phyloP scores from a whole-genome alignment of 2,329 filamentous ascomycete genomes.

The Fusarium sp. region DNA sequence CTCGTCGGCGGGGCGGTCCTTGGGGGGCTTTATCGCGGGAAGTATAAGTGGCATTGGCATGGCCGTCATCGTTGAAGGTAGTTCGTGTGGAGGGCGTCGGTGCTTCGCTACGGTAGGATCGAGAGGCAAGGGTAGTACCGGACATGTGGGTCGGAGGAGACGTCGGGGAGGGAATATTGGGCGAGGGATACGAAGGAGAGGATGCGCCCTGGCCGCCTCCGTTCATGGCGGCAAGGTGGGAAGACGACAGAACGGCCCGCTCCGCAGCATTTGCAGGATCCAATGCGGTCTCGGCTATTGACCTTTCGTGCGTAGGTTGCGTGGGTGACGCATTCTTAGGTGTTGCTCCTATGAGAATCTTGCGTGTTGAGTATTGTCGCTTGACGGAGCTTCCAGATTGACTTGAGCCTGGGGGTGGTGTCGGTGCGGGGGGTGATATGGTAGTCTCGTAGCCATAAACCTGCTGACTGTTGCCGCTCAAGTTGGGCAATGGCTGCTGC shows the following conservation, averaged over 20 bases:
- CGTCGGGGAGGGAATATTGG: constrained; percentile 79
- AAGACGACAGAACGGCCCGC: constrained; percentile 76
- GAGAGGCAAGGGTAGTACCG: constrained; percentile 71
- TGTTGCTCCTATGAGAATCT: constrained; percentile 77
- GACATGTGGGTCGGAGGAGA: constrained; percentile 72
- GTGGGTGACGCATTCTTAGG: constrained; percentile 85
- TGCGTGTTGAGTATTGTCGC: constrained; percentile 82
- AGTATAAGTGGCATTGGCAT: constrained; percentile 47
- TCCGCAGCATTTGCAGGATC: constrained; percentile 79
- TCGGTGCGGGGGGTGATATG: constrained; percentile 70
- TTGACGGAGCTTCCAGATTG: constrained; percentile 69
- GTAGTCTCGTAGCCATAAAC: constrained; percentile 66
- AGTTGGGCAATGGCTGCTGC: constrained; percentile 83
- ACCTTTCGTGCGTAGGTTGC: constrained; percentile 77
- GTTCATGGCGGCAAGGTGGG: constrained; percentile 79
- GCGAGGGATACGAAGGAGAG: constrained; percentile 70
- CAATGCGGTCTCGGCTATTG: constrained; percentile 74
- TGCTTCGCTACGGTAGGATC: constrained; percentile 72
- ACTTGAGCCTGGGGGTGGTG: constrained; percentile 66
- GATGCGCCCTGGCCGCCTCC: constrained; percentile 70
- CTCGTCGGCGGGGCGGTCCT: constrained; percentile 68
- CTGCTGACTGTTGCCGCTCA: constrained; percentile 56
- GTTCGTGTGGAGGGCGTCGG: constrained; percentile 68
- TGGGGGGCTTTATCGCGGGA: constrained; percentile 52
- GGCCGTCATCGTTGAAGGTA: constrained; percentile 69